Evolutionary conservation across 2,329 filamentous ascomycete genomes (phyloP).

Genomic region (Achaetomium macrosporum): DNA sequence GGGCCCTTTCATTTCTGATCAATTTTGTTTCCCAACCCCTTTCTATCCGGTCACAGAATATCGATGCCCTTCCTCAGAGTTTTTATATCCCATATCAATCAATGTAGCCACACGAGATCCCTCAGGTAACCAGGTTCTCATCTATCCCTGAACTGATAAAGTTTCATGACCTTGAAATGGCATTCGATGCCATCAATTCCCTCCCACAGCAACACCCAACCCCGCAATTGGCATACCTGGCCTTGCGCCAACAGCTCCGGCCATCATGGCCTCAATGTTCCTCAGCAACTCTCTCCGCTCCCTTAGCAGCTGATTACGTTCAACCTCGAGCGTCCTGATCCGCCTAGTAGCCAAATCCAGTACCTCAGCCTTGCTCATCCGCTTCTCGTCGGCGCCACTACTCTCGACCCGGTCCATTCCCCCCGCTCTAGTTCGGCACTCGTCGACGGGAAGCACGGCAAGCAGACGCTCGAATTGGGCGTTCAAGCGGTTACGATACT

Average conservation of each 20-base stretch:
- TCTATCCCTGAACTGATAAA: no score
- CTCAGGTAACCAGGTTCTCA: no score
- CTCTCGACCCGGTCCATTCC: not conserved
- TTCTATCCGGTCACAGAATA: not conserved
- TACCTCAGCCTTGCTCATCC: conserved; percentile 35
- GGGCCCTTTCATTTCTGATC: no score
- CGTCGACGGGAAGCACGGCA: conserved; percentile 25
- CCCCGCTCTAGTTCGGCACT: conserved; percentile 20
- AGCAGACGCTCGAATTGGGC: conserved; percentile 31
- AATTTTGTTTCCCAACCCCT: not conserved
- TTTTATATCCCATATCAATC: no score
- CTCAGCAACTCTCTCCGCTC: conserved; percentile 27
- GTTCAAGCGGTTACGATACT: conserved; percentile 32
- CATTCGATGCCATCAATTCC: no score
- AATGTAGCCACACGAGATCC: no score
- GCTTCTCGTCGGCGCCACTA: conserved; percentile 19
- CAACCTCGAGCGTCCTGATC: conserved; percentile 31
- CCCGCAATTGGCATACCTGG: not conserved
- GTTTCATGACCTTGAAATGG: no score
- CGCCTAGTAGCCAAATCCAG: conserved; percentile 32
- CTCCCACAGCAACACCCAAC: not conserved
- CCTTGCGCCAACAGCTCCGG: not conserved
- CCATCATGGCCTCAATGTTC: conserved; percentile 22
- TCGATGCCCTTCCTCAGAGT: not conserved
- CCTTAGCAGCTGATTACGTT: conserved; percentile 25